Conservation (phyloP, 1,284 basidiomycete species). For the Ustilago hordei region DNA sequence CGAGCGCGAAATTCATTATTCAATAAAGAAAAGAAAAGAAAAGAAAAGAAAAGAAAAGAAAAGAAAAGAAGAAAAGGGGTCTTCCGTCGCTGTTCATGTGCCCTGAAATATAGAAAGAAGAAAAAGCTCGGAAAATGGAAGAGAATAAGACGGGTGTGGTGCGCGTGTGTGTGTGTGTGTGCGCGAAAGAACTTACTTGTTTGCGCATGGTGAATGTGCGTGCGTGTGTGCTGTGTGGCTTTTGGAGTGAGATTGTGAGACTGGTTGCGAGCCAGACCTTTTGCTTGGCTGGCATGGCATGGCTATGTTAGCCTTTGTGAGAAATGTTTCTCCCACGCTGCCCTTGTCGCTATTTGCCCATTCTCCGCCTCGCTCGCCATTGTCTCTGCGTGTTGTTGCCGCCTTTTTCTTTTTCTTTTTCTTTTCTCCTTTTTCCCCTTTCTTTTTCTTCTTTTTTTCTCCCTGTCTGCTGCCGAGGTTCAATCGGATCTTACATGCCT, state of each 20-base stretch:
- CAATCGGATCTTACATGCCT: slow-evolving; percentile 4
- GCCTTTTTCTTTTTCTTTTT: not conserved
- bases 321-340: not conserved
- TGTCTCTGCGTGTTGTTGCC: slow-evolving; percentile 1
- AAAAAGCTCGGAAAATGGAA: not conserved
- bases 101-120: not conserved
- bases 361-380: not conserved
- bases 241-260: not conserved
- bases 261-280: not conserved
- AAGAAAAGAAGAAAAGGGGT: slow-evolving; percentile 6
- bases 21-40: not conserved
- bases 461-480: not conserved
- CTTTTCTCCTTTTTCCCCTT: no score
- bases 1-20: not conserved
- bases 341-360: not conserved
- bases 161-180: slow-evolving; percentile 4
- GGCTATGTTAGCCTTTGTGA: not conserved
- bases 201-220: not conserved
- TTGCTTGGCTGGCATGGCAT: slow-evolving; percentile 14
- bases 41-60: slow-evolving; percentile 6
- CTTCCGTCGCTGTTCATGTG: not conserved
- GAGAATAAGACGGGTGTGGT: not conserved
- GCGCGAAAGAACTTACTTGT: not conserved
- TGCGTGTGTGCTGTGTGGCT: slow-evolving; percentile 15
- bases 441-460: not conserved